Evolutionary conservation across 768 basidiomycete genomes (phyloP).

Genomic region (Phlegmacium glaucopus): DNA sequence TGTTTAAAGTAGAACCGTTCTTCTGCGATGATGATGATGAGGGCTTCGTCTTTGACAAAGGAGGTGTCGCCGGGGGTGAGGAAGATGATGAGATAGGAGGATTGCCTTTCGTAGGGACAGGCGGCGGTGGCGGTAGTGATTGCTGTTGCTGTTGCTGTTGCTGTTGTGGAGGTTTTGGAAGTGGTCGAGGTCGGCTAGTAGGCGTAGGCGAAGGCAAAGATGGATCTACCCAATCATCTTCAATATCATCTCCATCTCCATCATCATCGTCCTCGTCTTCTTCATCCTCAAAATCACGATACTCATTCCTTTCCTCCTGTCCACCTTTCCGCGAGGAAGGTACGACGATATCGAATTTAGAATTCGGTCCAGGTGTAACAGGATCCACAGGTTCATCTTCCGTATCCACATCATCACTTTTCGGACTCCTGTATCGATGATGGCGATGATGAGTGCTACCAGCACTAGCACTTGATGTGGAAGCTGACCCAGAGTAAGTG

Average conservation of each 20-base stretch:
- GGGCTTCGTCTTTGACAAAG: slow-evolving; percentile 14
- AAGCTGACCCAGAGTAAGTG: slow-evolving; percentile 40
- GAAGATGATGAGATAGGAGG: slow-evolving; percentile 14
- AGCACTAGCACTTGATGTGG: slow-evolving; percentile 35
- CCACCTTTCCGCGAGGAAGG: slow-evolving; percentile 21
- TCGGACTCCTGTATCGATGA: slow-evolving; percentile 30
- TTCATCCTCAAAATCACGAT: slow-evolving; percentile 17
- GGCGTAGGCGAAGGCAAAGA: slow-evolving; percentile 37
- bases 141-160: slow-evolving; percentile 4
- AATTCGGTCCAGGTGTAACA: slow-evolving; percentile 60
- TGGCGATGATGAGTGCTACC: slow-evolving; percentile 26
- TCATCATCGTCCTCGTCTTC: slow-evolving; percentile 30
- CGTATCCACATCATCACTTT: slow-evolving; percentile 58
- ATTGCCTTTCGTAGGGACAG: slow-evolving; percentile 7
- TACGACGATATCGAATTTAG: slow-evolving; percentile 33
- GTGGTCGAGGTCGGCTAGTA: slow-evolving; percentile 11
- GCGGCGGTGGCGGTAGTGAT: slow-evolving; percentile 38
- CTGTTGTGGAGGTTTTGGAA: slow-evolving; percentile 18
- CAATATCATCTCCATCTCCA: slow-evolving; percentile 46
- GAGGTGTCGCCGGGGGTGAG: slow-evolving; percentile 6
- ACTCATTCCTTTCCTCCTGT: slow-evolving; percentile 10
- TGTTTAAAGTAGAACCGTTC: slow-evolving; percentile 1
- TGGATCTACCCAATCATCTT: slow-evolving; percentile 71
- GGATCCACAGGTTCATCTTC: slow-evolving; percentile 73
- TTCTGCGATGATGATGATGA: slow-evolving; percentile 10